Evolutionary conservation across 2,329 filamentous ascomycete genomes (phyloP).

Genomic region (Simplicillium aogashimaense): DNA sequence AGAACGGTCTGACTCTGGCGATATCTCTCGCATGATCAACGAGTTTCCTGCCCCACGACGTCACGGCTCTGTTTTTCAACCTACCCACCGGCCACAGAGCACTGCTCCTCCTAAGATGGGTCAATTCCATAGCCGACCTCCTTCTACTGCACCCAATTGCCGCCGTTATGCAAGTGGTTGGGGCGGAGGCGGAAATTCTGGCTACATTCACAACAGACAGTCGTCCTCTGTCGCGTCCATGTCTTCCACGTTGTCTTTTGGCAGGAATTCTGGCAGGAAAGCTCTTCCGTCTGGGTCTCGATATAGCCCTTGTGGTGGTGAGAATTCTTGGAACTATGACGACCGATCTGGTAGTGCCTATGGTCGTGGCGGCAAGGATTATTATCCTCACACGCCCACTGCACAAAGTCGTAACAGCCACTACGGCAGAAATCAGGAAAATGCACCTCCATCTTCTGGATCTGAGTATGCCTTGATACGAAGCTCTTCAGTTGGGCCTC

Average conservation of each 20-base stretch:
- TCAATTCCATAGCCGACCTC: slow-evolving; percentile 16
- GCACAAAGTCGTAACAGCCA: slow-evolving; percentile 12
- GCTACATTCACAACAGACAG: not conserved
- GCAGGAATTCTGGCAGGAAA: not conserved
- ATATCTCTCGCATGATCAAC: not conserved
- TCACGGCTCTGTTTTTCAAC: slow-evolving; percentile 16
- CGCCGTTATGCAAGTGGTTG: slow-evolving; percentile 14
- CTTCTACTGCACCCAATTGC: slow-evolving; percentile 15
- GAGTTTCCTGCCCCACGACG: slow-evolving; percentile 9
- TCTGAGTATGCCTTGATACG: slow-evolving; percentile 7
- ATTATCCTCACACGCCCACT: slow-evolving; percentile 20
- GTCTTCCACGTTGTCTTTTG: not conserved
- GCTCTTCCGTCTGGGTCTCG: slow-evolving; percentile 2
- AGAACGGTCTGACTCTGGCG: not conserved
- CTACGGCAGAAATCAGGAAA: slow-evolving; percentile 14
- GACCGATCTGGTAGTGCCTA: slow-evolving; percentile 9
- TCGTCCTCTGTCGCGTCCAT: not conserved
- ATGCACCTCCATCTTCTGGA: slow-evolving; percentile 1
- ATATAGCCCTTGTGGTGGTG: slow-evolving; percentile 16
- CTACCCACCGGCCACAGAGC: slow-evolving; percentile 8
- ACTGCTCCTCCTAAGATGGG: slow-evolving; percentile 19
- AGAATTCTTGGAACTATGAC: slow-evolving; percentile 12
- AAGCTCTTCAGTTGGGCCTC: slow-evolving; percentile 12
- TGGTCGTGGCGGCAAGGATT: slow-evolving; percentile 14
- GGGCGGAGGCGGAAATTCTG: not conserved